A percentile compares a stretch with the other conserved stretches of the same genome.
Evolutionary conservation across 306 rosid species (phyloP).

Genomic region (Neltuma alba): DNA sequence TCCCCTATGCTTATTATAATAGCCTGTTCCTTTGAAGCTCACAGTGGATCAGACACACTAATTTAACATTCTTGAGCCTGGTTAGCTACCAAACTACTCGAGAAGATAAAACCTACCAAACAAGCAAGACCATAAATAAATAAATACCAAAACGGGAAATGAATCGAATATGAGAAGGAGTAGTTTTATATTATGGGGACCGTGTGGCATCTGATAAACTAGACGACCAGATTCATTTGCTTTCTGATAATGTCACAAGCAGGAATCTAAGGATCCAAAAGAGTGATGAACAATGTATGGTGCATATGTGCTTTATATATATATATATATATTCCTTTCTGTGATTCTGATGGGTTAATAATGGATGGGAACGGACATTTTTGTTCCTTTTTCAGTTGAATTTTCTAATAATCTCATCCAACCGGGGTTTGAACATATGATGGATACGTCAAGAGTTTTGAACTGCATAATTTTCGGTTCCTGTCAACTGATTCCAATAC

Average conservation of each 20-base stretch:
- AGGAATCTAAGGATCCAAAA: conserved; percentile 8
- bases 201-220: no score
- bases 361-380: neutral
- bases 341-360: neutral
- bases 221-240: neutral
- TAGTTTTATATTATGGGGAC: no score
- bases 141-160: no score
- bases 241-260: neutral
- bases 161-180: no score
- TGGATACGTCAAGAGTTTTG: neutral
- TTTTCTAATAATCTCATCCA: neutral
- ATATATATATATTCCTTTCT: neutral
- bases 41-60: neutral
- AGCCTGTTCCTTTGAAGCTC: neutral
- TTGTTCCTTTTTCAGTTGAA: neutral
- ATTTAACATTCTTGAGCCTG: no score
- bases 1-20: no score
- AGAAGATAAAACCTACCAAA: neutral
- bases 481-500: neutral
- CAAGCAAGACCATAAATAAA: neutral
- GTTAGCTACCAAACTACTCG: neutral
- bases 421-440: neutral
- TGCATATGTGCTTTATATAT: neutral
- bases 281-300: neutral
- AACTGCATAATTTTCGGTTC: neutral